Percentiles rank a stretch among this genome's conserved stretches.
phyloP scores from a whole-genome alignment of 768 basidiomycete genomes.

The Russula ochroleuca region DNA sequence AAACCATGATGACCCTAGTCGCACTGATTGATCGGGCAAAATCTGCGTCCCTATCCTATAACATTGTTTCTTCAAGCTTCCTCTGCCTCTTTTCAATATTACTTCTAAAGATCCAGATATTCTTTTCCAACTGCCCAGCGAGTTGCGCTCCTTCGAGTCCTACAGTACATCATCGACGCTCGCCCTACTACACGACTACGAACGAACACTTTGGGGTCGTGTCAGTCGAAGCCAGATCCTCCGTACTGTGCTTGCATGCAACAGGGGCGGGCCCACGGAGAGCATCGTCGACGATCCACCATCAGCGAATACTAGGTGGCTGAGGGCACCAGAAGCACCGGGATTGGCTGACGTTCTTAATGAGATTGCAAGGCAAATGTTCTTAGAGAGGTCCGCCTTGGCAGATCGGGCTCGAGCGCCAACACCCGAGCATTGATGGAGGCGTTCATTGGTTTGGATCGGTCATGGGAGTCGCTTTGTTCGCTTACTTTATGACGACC shows the following conservation, averaged over 20 bases:
- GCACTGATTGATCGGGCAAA: slow-evolving; percentile 59
- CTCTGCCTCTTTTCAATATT: slow-evolving; percentile 41
- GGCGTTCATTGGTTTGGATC: slow-evolving; percentile 9
- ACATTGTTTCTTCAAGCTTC: slow-evolving; percentile 42
- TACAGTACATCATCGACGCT: slow-evolving; percentile 53
- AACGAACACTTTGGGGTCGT: slow-evolving; percentile 99
- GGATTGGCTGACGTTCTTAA: slow-evolving; percentile 68
- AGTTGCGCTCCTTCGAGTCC: slow-evolving; percentile 56
- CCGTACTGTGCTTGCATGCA: slow-evolving; percentile 85
- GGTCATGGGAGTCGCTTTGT: slow-evolving; percentile 6
- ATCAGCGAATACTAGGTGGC: slow-evolving; percentile 67
- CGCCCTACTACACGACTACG: slow-evolving; percentile 77
- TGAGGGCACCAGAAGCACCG: slow-evolving; percentile 38
- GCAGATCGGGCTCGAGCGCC: too few relatives aligned
- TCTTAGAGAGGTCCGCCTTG: too few relatives aligned
- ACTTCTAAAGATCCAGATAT: slow-evolving; percentile 51
- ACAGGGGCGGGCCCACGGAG: slow-evolving; percentile 88
- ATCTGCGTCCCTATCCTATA: slow-evolving; percentile 52
- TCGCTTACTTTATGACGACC: slow-evolving; percentile 20
- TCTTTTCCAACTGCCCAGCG: slow-evolving; percentile 81
- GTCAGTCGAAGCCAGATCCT: slow-evolving; percentile 91
- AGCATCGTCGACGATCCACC: slow-evolving; percentile 50
- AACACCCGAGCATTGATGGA: slow-evolving; percentile 50
- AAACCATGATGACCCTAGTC: slow-evolving; percentile 63
- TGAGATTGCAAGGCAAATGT: slow-evolving; percentile 46